Base-by-base conservation (phyloP, 352 stramenopile genomes). In the Thalassiosira ordinaria region DNA sequence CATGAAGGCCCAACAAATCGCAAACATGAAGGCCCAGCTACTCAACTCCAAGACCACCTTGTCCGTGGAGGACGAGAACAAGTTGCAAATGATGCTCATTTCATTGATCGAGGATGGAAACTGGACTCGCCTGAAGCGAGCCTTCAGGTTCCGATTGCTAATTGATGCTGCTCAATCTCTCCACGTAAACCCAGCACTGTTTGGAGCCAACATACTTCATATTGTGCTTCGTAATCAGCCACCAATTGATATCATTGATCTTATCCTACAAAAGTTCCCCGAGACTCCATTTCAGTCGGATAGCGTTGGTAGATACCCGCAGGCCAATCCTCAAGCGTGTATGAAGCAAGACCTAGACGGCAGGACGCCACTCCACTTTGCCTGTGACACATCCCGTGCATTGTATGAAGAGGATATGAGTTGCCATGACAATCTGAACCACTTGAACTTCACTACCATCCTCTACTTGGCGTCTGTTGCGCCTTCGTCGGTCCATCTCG, bases 61-160 rank as follows among this genome's bases (percentile, higher is more conserved):
- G n/a, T 97, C 33, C 98, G 87, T 63, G 96, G 98, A 18, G 94
- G 51, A 46, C 64, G n/a, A n/a, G n/a, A n/a, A n/a, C n/a, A n/a
- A 74, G 27, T 55, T 67, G 41, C 76, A 59, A 16, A 57, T 51
- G 35, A 11, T n/a, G 24, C 11, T 41, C 33, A 41, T 41, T 41
- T n/a, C n/a, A n/a, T n/a, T n/a, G n/a, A n/a, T n/a, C n/a, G 33
- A 41, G 33, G 11, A 41, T 11, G 33, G 33, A 11, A 41, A 41
- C 33, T 41, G 33, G 33, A 41, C 11, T 11, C 5, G 33, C 11
- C 33, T 41, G 5, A 41, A 41, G 11, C 33, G 33, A 41, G 33
- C 33, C 33, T 11, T 41, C 11, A 11, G 5, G 5, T 11, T 41
- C 11, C 33, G 33, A 41, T 41, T 41, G 33, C 11, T 41, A 5